Evolutionary conservation across 768 basidiomycete species (phyloP).

Genomic region (Suillus plorans): DNA sequence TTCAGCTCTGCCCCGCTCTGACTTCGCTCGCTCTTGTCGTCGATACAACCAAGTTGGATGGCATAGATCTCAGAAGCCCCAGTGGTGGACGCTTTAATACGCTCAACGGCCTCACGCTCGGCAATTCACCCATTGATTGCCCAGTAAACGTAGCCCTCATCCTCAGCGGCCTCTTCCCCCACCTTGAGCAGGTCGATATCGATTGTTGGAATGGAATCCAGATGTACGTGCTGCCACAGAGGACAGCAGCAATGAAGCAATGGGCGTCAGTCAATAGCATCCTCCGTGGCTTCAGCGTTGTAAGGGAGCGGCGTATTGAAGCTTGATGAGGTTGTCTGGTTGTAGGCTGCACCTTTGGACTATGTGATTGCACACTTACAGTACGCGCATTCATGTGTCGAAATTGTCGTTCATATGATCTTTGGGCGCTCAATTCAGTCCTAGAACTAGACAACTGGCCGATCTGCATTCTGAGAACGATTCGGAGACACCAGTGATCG

Average conservation of each 20-base stretch:
- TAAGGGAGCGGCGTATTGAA: too few species aligned
- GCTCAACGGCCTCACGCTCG: constrained; percentile 12
- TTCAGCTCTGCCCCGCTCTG: constrained; percentile 15
- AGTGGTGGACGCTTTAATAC: neutral
- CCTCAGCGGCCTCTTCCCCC: constrained; percentile 17
- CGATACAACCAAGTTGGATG: constrained; percentile 9
- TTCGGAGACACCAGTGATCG: too few species aligned
- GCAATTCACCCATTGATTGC: constrained; percentile 19
- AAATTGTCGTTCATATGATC: too few species aligned
- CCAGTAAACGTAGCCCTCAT: constrained; percentile 15
- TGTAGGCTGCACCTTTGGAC: too few species aligned
- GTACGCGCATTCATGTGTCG: too few species aligned
- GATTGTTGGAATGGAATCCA: constrained; percentile 16
- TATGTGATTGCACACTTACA: too few species aligned
- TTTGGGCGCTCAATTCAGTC: too few species aligned
- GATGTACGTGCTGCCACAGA: neutral
- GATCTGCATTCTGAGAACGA: too few species aligned
- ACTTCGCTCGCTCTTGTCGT: constrained; percentile 22
- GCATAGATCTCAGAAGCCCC: neutral
- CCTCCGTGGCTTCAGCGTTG: neutral
- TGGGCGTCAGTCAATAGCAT: neutral
- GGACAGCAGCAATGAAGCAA: neutral
- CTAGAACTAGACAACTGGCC: too few species aligned
- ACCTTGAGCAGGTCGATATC: constrained; percentile 17
- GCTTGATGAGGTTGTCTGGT: too few species aligned